A percentile compares a stretch with the other conserved stretches of the same genome.
These are phyloP conservation scores for Fusarium camptoceras DNA, from an alignment of 2,329 filamentous ascomycete species.

Conservation along the genomic window DNA sequence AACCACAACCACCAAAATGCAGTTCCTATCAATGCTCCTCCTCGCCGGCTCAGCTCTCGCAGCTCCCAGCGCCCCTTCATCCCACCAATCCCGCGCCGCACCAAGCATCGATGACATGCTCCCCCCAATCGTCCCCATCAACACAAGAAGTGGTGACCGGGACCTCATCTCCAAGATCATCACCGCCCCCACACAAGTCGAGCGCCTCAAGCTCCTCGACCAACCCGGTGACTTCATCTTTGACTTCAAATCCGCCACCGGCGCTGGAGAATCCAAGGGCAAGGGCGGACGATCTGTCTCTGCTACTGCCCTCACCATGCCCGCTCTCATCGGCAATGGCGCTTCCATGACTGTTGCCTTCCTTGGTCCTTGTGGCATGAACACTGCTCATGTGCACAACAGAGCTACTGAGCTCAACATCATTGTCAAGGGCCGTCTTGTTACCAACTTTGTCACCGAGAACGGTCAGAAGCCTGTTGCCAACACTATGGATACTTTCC, in stretches of 20 bases:
- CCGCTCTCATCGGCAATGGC: constrained; percentile 20
- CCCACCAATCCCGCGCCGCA: constrained; percentile 4
- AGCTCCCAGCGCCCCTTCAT: constrained; percentile 1
- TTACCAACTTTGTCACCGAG: constrained; percentile 12
- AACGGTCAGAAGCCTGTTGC: constrained; percentile 46
- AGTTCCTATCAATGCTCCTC: not conserved
- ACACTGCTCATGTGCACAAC: constrained; percentile 21
- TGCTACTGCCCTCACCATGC: constrained; percentile 20
- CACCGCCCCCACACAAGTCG: constrained; percentile 47
- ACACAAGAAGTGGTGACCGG: constrained; percentile 32
- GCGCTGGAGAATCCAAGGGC: not conserved
- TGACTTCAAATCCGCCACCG: constrained; percentile 9
- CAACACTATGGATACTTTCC: constrained; percentile 54
- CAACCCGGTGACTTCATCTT: constrained; percentile 17
- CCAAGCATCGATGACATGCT: constrained; percentile 19
- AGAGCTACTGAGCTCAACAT: constrained; percentile 18
- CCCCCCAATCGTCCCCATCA: constrained; percentile 22
- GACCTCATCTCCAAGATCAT: constrained; percentile 48
- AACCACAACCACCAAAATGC: not conserved
- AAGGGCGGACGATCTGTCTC: constrained; percentile 13
- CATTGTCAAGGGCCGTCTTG: constrained; percentile 19
- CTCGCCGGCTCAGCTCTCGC: constrained; percentile 15
- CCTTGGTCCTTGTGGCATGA: constrained; percentile 19
- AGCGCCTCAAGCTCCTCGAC: constrained; percentile 48
- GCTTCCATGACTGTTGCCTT: constrained; percentile 23